Evolutionary conservation across 1,139 yeast genomes (phyloP), one percentile per base, ranked within the genome.

Genomic region (Candida mesenterica): DNA sequence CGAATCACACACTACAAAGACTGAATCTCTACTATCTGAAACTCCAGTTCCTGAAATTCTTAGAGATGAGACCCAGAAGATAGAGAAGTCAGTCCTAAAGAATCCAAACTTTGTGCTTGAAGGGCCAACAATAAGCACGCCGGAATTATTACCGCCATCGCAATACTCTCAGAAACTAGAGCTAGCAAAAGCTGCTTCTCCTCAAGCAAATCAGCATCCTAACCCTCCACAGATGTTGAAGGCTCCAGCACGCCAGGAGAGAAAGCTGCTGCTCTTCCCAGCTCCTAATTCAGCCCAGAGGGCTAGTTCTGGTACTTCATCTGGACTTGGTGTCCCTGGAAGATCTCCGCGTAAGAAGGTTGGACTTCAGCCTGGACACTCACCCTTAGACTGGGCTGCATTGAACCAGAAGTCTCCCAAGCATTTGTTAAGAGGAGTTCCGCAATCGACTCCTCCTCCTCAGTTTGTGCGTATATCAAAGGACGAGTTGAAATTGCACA

Each of bases 371-470:
- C 95, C 94, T 0, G 95, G 95, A 0, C 88, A 80, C 52, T 87
- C 95, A 1, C 92, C 95, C 0, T 60, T 87, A 39, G 95, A 87
- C 55, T 87, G 96, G 96, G 95, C 92, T 8, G 59, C 68, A 8
- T 56, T 79, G 27, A 80, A 78, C 39, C 55, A 62, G 15, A 55
- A 48, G 8, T 50, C 56, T 6, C 65, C 69, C 1, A 50, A 48
- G 27, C 53, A 54, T 38, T 44, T 53, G 23, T 56, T 70, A 16
- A 53, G 76, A 31, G 76, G 76, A 3, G 68, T 68, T 3, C 60
- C 61, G 2, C 60, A 61, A 2, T 48, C 51, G 15, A 58, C 73
- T 0, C 74, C 74, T 0, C 75, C 75, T 4, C 68, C 75, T 1
- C 68, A 57, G 22, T 64, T 53, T 37, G 50, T 86, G 10, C 65